Conservation (phyloP, 1,284 basidiomycete genomes). For the Marasmius oreades region DNA sequence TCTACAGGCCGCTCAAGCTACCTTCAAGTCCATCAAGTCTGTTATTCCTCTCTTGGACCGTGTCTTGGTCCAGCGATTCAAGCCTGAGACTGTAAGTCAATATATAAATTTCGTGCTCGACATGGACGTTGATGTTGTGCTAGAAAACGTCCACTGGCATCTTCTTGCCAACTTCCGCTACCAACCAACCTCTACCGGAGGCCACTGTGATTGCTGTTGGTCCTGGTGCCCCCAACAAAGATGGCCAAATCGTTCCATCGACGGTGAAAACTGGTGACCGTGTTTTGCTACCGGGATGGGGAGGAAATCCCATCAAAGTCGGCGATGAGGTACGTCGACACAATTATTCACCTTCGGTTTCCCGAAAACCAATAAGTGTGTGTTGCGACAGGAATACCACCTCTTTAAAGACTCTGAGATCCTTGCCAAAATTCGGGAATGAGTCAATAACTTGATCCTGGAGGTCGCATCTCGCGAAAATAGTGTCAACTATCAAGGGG, state of each 20-base stretch:
- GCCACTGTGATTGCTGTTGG: conserved; percentile 96
- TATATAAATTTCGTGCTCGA: not conserved
- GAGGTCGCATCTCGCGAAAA: not conserved
- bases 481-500: not conserved
- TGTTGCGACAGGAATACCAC: conserved; percentile 76
- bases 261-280: conserved; percentile 87
- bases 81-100: conserved; percentile 76
- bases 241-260: conserved; percentile 77
- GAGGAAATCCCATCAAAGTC: conserved; percentile 93
- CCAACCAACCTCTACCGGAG: conserved; percentile 84
- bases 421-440: conserved; percentile 96
- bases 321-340: conserved; percentile 85
- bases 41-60: conserved; percentile 93
- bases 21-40: conserved; percentile 93
- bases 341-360: not conserved
- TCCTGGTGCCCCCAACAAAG: conserved; percentile 87
- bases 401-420: conserved; percentile 96
- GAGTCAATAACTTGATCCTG: conserved; percentile 22
- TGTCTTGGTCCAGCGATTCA: conserved; percentile 96
- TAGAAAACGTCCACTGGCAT: conserved; percentile 95
- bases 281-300: conserved; percentile 94
- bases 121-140: not conserved
- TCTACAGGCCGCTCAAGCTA: conserved; percentile 68
- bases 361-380: not conserved
- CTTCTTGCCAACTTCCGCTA: conserved; percentile 89